Evolutionary conservation across 768 basidiomycete genomes (phyloP).

Genomic region (Tylopilus vinaceipallidus): DNA sequence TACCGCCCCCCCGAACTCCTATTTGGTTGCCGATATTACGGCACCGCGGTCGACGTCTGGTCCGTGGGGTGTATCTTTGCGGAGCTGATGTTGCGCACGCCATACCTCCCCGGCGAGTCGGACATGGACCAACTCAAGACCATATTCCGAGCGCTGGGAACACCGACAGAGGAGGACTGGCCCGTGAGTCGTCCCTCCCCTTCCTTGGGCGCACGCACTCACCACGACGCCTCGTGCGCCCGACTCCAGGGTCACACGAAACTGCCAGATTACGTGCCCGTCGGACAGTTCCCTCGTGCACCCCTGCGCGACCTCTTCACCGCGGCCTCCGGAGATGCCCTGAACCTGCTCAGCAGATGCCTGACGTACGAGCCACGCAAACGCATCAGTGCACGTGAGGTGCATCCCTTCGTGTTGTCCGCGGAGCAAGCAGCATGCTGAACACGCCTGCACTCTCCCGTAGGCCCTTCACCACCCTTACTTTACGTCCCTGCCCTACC

Average conservation of each 20-base stretch:
- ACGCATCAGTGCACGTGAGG: constrained; percentile 78
- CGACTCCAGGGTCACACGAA: constrained; percentile 91
- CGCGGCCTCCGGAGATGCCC: constrained; percentile 80
- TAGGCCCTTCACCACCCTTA: constrained; percentile 87
- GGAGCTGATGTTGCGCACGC: constrained; percentile 93
- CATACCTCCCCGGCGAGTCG: constrained; percentile 91
- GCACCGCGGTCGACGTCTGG: constrained; percentile 93
- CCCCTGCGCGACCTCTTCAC: constrained; percentile 86
- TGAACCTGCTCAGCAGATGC: constrained; percentile 79
- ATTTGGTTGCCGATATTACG: constrained; percentile 87
- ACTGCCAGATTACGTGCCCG: constrained; percentile 85
- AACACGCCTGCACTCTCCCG: neutral
- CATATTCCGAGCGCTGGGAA: constrained; percentile 91
- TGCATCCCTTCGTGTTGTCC: constrained; percentile 33
- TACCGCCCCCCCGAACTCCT: constrained; percentile 96
- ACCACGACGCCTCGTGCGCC: too few relatives aligned
- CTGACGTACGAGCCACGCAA: constrained; percentile 83
- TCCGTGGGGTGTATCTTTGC: constrained; percentile 98
- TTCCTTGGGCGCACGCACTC: too few relatives aligned
- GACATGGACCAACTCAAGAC: constrained; percentile 97
- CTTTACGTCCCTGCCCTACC: constrained; percentile 82
- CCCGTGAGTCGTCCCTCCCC: constrained; percentile 57
- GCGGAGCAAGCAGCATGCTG: neutral
- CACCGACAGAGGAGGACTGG: constrained; percentile 97
- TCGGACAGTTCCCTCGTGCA: constrained; percentile 82